Evolutionary conservation across 345 rosid genomes (phyloP).

Genomic region (Dipteronia dyeriana): DNA sequence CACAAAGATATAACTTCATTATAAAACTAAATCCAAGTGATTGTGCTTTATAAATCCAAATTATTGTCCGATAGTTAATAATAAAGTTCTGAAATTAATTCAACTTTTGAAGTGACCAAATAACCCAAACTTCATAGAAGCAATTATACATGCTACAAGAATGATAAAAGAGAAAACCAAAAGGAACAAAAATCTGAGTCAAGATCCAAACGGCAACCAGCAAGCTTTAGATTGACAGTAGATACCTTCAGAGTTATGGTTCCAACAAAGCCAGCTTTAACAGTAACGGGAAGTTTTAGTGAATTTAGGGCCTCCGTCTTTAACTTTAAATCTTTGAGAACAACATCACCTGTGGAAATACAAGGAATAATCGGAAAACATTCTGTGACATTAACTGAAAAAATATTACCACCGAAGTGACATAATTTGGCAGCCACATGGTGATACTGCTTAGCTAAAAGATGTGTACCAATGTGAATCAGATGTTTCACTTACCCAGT

Average conservation of each 20-base stretch:
- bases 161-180: constrained; percentile 1
- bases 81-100: background rate
- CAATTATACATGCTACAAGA: background rate
- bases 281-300: constrained; percentile 89
- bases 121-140: constrained; percentile 1
- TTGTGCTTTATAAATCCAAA: background rate
- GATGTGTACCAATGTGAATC: background rate
- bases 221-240: constrained; percentile 6
- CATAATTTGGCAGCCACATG: constrained; percentile 21
- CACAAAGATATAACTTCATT: background rate
- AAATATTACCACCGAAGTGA: constrained; percentile 9
- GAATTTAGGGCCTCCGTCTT: constrained; percentile 96
- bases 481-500: constrained; percentile 15
- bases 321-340: constrained; percentile 87
- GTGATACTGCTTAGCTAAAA: background rate
- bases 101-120: background rate
- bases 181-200: background rate
- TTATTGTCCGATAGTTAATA: background rate
- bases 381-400: background rate
- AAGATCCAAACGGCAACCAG: constrained; percentile 5
- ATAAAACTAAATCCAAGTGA: background rate
- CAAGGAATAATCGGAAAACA: constrained; percentile 18
- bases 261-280: constrained; percentile 97
- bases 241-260: constrained; percentile 85
- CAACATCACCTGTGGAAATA: constrained; percentile 78